A percentile compares a stretch with the other conserved stretches of the same genome.
phyloP scores from a whole-genome alignment of 148 eudicot genomes.

The Amaranthus cruentus region DNA sequence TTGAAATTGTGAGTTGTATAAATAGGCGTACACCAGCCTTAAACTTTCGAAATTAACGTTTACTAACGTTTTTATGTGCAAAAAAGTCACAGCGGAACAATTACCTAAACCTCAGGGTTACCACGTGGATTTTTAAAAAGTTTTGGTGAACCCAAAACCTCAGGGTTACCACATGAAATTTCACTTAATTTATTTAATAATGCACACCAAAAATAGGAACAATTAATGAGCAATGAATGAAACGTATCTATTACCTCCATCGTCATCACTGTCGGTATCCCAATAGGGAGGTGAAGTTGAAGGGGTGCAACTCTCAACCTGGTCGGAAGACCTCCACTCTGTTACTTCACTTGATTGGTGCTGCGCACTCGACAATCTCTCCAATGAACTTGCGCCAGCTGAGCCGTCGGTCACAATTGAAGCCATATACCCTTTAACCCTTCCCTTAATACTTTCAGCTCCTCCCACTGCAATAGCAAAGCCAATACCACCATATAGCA shows the following conservation, averaged over 20 bases:
- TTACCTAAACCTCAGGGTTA: no score
- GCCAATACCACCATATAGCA: not conserved
- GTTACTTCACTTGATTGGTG: constrained; percentile 70
- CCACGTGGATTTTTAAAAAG: no score
- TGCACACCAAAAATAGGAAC: no score
- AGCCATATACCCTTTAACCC: constrained; percentile 51
- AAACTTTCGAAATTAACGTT: no score
- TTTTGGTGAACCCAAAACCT: no score
- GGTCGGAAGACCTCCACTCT: constrained; percentile 87
- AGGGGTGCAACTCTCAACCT: constrained; percentile 72
- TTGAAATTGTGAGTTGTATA: no score
- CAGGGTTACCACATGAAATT: no score
- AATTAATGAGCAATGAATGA: no score
- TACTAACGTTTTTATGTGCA: no score
- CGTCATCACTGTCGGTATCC: constrained; percentile 80
- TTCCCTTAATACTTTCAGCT: constrained; percentile 32
- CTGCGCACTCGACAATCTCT: constrained; percentile 52
- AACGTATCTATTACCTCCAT: constrained; percentile 43
- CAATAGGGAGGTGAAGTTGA: constrained; percentile 94
- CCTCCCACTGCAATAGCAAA: constrained; percentile 28
- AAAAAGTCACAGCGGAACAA: no score
- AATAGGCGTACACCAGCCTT: no score
- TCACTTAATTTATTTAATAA: no score
- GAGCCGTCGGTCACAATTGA: constrained; percentile 56
- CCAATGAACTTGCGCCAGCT: constrained; percentile 50